phyloP scores from a whole-genome alignment of 176 grass and related monocot species.

The Panicum miliaceum region DNA sequence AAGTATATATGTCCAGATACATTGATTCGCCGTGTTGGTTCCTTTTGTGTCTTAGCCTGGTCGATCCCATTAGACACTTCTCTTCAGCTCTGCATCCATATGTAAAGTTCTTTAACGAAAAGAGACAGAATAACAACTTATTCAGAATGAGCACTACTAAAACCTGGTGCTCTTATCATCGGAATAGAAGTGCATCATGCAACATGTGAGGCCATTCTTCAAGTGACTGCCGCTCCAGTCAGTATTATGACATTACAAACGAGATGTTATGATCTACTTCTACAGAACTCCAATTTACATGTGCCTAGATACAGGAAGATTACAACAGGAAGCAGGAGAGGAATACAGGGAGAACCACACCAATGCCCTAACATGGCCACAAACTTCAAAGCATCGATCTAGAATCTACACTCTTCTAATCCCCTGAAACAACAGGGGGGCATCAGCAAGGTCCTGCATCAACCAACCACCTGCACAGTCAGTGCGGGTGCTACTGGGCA shows the following conservation, averaged over 20 bases:
- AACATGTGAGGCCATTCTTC: slow-evolving; percentile 3
- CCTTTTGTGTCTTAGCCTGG: background rate
- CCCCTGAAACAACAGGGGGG: slow-evolving; percentile 25
- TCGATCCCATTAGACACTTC: no score
- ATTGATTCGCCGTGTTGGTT: background rate
- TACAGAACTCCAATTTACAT: slow-evolving; percentile 40
- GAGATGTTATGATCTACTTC: slow-evolving; percentile 43
- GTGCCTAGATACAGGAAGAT: slow-evolving; percentile 37
- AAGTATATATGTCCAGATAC: background rate
- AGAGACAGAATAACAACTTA: background rate
- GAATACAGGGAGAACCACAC: background rate
- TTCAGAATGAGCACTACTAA: slow-evolving; percentile 24
- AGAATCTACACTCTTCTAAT: slow-evolving; percentile 40
- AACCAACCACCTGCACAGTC: background rate
- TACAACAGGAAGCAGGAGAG: slow-evolving; percentile 17
- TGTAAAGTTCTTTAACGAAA: background rate
- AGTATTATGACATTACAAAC: slow-evolving; percentile 45
- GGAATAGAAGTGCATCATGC: slow-evolving; percentile 13
- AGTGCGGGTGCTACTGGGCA: background rate
- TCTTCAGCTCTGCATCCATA: background rate
- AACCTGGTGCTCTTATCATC: slow-evolving; percentile 34
- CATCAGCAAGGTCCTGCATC: slow-evolving; percentile 9
- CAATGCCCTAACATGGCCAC: slow-evolving; percentile 2
- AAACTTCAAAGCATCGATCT: slow-evolving; percentile 36
- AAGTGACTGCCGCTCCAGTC: slow-evolving; percentile 9